Evolutionary conservation across 805 yeast genomes (phyloP), one percentile per base, ranked within the genome.

Genomic region (Wickerhamomyces strasburgensis): DNA sequence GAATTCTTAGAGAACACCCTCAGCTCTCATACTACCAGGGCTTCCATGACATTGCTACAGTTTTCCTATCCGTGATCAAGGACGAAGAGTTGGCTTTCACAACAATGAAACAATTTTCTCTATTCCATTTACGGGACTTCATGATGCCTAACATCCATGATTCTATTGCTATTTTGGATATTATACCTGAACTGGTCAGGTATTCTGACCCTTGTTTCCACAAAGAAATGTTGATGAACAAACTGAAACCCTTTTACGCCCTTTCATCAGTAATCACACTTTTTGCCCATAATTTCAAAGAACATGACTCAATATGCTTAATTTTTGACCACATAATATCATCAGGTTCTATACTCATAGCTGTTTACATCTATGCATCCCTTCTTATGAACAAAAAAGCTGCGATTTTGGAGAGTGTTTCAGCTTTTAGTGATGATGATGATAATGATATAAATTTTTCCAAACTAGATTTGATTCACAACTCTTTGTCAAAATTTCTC

Each of bases 21-120:
- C 51, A 58, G 4, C 62, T 89, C 29, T 67, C 75, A 40, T 90
- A 90, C 58, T 90, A 88, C 57, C 98, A 90, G 60, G 98, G 98
- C 0, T 86, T 73, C 57, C 98, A 90, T 58, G 98, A 93, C 51
- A 66, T 93, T 15, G 88, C 86, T 2, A 70, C 84, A 26, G 70
- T 84, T 5, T 64, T 84, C 6, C 61, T 84, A 5, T 54, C 81
- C 14, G 73, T 81, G 1, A 75, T 78, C 9, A 48, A 54, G 16
- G 62, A 57, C 4, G 62, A 48, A 37, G 52, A 51, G 15, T 50
- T 78, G 6, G 61, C 45, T 1, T 49, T 43, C 25, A 6, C 3
- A 7, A 13, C 32, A 7, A 33, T 89, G 34, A 80, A 78, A 38
- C 55, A 61, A 21, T 62, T 87, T 32, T 68, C 93, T 0, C 46